A percentile compares a stretch with the other conserved stretches of the same genome.
These are phyloP conservation scores for Phytophthora idaei DNA, from an alignment of 352 stramenopile genomes.

Conservation along the genomic window DNA sequence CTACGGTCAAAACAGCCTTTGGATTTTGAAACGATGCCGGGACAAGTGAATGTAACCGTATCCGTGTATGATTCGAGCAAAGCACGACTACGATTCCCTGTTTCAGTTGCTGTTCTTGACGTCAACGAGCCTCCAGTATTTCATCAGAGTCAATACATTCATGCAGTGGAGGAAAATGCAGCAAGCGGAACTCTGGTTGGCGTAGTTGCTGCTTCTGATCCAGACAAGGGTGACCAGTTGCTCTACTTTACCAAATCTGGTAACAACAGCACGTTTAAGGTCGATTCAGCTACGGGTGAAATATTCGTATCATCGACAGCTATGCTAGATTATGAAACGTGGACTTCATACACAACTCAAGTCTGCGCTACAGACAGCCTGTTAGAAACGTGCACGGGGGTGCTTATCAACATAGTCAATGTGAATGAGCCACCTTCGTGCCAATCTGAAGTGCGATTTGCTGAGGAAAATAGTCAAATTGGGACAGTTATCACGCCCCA, in stretches of 20 bases:
- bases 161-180: slow-evolving; percentile 27
- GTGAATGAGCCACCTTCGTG: slow-evolving; percentile 31
- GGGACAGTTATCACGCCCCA: slow-evolving; percentile 19
- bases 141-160: slow-evolving; percentile 6
- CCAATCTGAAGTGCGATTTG: slow-evolving; percentile 17
- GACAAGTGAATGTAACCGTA: slow-evolving; percentile 9
- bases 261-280: slow-evolving; percentile 2
- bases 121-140: slow-evolving; percentile 33
- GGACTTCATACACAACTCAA: slow-evolving; percentile 10
- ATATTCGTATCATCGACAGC: slow-evolving; percentile 7
- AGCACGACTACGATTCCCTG: slow-evolving; percentile 3
- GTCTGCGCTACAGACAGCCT: slow-evolving; percentile 23
- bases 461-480: slow-evolving; percentile 26
- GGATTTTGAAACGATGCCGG: slow-evolving; percentile 43
- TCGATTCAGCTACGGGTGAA: slow-evolving; percentile 9
- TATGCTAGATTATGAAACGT: slow-evolving; percentile 22
- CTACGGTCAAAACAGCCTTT: slow-evolving; percentile 39
- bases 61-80: slow-evolving; percentile 29
- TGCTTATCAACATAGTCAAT: slow-evolving; percentile 18
- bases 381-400: slow-evolving; percentile 8
- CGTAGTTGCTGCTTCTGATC: slow-evolving; percentile 19
- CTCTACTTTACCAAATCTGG: slow-evolving; percentile 9
- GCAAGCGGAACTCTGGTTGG: slow-evolving; percentile 7
- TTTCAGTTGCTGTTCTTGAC: slow-evolving; percentile 19
- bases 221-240: slow-evolving; percentile 11